Conservation (phyloP, 805 yeast species). For the Candida wancherniae region DNA sequence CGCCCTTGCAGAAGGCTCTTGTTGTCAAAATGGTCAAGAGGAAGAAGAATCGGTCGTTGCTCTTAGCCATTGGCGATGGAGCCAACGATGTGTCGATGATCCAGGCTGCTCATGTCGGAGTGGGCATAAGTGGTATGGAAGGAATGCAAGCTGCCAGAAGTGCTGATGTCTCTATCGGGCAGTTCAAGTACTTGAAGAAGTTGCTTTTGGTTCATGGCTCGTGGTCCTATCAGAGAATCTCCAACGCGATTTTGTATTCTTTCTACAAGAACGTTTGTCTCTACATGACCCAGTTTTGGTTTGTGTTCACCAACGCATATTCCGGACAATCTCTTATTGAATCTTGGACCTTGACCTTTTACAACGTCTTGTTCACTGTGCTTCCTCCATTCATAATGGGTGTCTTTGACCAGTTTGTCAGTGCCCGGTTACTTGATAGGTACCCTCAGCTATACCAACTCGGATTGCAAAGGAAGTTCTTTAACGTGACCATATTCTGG, state of each 20-base stretch:
- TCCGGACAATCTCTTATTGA: constrained; percentile 96
- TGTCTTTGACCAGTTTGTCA: constrained; percentile 92
- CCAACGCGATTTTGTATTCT: constrained; percentile 88
- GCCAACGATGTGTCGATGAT: constrained; percentile 99
- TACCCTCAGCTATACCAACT: constrained; percentile 90
- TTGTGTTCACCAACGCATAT: constrained; percentile 83
- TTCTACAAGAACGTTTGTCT: constrained; percentile 94
- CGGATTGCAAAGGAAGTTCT: constrained; percentile 84
- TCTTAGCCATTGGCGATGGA: constrained; percentile 96
- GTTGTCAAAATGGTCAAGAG: constrained; percentile 93
- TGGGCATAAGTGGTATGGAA: constrained; percentile 98
- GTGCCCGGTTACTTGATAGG: constrained; percentile 80
- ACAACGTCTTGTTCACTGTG: constrained; percentile 91
- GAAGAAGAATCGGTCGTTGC: constrained; percentile 60
- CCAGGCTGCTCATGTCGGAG: constrained; percentile 99
- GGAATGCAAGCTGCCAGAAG: constrained; percentile 99
- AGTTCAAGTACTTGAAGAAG: constrained; percentile 80
- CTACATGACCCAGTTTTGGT: constrained; percentile 99
- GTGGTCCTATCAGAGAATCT: constrained; percentile 95
- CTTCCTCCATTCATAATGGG: constrained; percentile 96
- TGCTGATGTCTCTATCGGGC: constrained; percentile 96
- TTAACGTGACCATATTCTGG: constrained; percentile 92
- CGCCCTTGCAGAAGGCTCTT: constrained; percentile 93
- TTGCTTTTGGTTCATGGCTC: constrained; percentile 89
- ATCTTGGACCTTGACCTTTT: constrained; percentile 96